phyloP scores from a whole-genome alignment of 2,329 filamentous ascomycete genomes.

The Arthrobotrys pseudoclavata region DNA sequence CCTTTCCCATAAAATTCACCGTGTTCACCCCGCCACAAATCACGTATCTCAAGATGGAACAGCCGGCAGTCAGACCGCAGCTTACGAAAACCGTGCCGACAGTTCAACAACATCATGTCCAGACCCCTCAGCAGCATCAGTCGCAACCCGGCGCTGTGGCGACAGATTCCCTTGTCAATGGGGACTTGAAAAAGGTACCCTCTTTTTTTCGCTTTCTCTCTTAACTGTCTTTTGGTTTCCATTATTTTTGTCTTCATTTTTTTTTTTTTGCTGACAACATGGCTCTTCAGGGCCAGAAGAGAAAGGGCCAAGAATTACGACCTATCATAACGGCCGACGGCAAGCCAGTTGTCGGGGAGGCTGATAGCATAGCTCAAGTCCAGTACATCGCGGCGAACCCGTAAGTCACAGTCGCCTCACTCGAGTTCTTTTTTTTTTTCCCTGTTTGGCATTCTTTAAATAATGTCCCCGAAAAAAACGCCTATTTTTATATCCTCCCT shows the following conservation, averaged over 20 bases:
- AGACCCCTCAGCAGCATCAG: slow-evolving; percentile 41
- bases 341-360: slow-evolving; percentile 57
- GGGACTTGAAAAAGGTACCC: slow-evolving; percentile 56
- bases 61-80: slow-evolving; percentile 60
- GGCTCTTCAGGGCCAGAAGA: slow-evolving; percentile 49
- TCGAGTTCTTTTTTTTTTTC: slow-evolving; percentile 29
- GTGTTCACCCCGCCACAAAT: slow-evolving; percentile 60
- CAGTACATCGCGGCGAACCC: slow-evolving; percentile 58
- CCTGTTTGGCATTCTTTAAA: neutral
- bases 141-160: slow-evolving; percentile 30
- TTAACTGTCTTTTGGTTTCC: neutral
- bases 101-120: slow-evolving; percentile 56
- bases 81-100: slow-evolving; percentile 60
- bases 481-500: slow-evolving; percentile 13
- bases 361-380: slow-evolving; percentile 57
- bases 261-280: slow-evolving; percentile 47
- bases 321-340: slow-evolving; percentile 59
- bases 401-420: slow-evolving; percentile 37
- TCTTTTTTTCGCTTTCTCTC: neutral
- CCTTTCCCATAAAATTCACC: slow-evolving; percentile 51
- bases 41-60: slow-evolving; percentile 60
- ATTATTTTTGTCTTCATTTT: slow-evolving; percentile 23
- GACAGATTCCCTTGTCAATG: slow-evolving; percentile 52
- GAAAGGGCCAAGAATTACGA: slow-evolving; percentile 59
- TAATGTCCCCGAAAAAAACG: slow-evolving; percentile 19